Conservation (phyloP, 768 basidiomycete species). For the Tubosaeta sp. region DNA sequence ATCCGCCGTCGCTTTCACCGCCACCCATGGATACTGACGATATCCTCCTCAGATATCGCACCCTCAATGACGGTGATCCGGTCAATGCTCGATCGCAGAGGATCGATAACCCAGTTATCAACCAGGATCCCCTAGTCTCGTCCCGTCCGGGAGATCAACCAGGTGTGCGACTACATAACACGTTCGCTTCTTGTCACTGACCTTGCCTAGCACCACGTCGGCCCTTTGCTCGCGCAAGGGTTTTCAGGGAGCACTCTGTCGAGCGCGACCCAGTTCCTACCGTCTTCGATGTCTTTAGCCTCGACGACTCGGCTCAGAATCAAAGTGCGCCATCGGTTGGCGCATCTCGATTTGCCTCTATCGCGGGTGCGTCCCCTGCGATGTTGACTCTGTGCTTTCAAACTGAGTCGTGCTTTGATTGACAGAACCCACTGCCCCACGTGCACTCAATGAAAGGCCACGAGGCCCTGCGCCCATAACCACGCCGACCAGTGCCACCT, state of each 20-base stretch:
- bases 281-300: constrained; percentile 29
- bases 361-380: constrained; percentile 8
- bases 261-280: constrained; percentile 23
- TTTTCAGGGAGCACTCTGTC: constrained; percentile 18
- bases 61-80: background rate
- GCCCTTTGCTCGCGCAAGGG: constrained; percentile 11
- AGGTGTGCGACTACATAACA: constrained; percentile 10
- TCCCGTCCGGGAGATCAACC: constrained; percentile 8
- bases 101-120: constrained; percentile 6
- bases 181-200: background rate
- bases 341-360: constrained; percentile 8
- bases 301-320: constrained; percentile 20
- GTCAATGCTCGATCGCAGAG: constrained; percentile 3
- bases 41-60: constrained; percentile 12
- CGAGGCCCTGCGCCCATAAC: constrained; percentile 13
- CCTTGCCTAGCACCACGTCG: background rate
- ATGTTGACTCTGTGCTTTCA: background rate
- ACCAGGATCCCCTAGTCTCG: constrained; percentile 1
- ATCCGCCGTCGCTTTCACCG: constrained; percentile 10
- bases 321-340: constrained; percentile 9
- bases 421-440: constrained; percentile 17
- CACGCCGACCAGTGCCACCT: constrained; percentile 1
- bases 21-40: constrained; percentile 15
- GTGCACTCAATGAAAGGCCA: constrained; percentile 11
- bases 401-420: constrained; percentile 4